phyloP scores from a whole-genome alignment of 352 stramenopile species.

The Phytophthora macrochlamydospora region DNA sequence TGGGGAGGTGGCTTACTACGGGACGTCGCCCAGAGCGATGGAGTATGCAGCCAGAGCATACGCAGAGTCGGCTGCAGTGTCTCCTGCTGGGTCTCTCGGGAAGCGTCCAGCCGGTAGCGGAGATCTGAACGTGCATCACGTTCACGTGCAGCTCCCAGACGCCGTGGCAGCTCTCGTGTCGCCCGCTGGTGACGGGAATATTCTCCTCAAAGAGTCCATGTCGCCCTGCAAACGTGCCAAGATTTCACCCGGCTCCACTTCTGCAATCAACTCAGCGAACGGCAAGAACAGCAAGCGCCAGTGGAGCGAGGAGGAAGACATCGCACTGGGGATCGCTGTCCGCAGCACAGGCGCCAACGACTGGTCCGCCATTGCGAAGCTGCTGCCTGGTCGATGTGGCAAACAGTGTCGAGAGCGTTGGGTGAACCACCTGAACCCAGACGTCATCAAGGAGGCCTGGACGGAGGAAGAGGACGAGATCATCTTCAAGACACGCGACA shows the following conservation, averaged over 20 bases:
- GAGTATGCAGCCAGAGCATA: constrained; percentile 6
- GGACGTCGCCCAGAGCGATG: constrained; percentile 11
- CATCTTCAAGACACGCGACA: constrained; percentile 76
- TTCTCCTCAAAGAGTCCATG: constrained; percentile 40
- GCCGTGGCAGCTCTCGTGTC: constrained; percentile 35
- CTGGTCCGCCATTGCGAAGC: constrained; percentile 94
- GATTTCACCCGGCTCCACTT: constrained; percentile 14
- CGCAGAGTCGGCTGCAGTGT: constrained; percentile 1
- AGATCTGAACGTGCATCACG: neutral
- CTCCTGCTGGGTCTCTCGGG: constrained; percentile 1
- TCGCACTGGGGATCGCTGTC: constrained; percentile 55
- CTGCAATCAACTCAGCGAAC: neutral
- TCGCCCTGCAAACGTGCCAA: constrained; percentile 72
- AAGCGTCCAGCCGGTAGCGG: constrained; percentile 15
- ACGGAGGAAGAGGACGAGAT: constrained; percentile 92
- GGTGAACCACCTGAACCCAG: constrained; percentile 96
- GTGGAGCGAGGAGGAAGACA: constrained; percentile 71
- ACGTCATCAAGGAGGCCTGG: constrained; percentile 95
- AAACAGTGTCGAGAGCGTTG: constrained; percentile 98
- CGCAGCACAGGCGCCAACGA: constrained; percentile 64
- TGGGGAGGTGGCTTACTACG: constrained; percentile 15
- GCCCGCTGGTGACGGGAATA: constrained; percentile 15
- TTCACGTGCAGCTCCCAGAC: neutral
- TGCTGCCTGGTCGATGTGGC: constrained; percentile 93
- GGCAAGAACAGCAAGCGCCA: constrained; percentile 49